A percentile compares a stretch with the other conserved stretches of the same genome.
Conservation (phyloP, 352 stramenopile species). For the Phytophthora brassicae region DNA sequence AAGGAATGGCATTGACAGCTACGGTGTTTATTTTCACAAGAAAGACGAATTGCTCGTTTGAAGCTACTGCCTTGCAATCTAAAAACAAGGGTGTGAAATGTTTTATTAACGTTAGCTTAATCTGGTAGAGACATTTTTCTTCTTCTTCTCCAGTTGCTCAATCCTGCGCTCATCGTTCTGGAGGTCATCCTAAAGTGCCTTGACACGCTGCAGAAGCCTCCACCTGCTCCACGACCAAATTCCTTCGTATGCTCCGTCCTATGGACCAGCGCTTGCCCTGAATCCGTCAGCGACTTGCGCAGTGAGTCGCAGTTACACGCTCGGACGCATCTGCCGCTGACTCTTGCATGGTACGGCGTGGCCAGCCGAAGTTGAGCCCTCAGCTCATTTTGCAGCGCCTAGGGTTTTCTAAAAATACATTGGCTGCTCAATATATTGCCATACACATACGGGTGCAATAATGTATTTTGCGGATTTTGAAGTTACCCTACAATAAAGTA, state of each 20-base stretch:
- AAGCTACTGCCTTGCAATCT: too few relatives aligned
- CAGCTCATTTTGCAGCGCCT: constrained; percentile 68
- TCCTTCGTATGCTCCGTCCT: constrained; percentile 71
- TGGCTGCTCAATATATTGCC: too few relatives aligned
- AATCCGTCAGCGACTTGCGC: constrained; percentile 54
- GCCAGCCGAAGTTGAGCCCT: constrained; percentile 66
- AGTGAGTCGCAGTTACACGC: constrained; percentile 61
- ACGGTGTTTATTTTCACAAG: too few relatives aligned
- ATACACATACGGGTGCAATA: too few relatives aligned
- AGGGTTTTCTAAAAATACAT: too few relatives aligned
- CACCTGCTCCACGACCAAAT: constrained; percentile 73
- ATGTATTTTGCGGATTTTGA: too few relatives aligned
- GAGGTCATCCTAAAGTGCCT: constrained; percentile 58
- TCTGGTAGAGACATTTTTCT: constrained; percentile 54
- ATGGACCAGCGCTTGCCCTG: constrained; percentile 57
- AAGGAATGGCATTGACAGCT: constrained; percentile 13
- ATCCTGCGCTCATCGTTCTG: constrained; percentile 52
- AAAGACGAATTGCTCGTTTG: too few relatives aligned
- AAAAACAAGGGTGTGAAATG: too few relatives aligned
- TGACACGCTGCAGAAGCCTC: constrained; percentile 56
- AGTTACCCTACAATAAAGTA: too few relatives aligned
- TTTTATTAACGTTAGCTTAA: too few relatives aligned
- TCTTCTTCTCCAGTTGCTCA: constrained; percentile 65
- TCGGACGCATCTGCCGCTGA: constrained; percentile 50
- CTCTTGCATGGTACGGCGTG: constrained; percentile 79